Percentiles rank a stretch among this genome's conserved stretches.
These are phyloP conservation scores for Macadamia tetraphylla DNA, from an alignment of 164 flowering plant genomes.

Conservation along the genomic window DNA sequence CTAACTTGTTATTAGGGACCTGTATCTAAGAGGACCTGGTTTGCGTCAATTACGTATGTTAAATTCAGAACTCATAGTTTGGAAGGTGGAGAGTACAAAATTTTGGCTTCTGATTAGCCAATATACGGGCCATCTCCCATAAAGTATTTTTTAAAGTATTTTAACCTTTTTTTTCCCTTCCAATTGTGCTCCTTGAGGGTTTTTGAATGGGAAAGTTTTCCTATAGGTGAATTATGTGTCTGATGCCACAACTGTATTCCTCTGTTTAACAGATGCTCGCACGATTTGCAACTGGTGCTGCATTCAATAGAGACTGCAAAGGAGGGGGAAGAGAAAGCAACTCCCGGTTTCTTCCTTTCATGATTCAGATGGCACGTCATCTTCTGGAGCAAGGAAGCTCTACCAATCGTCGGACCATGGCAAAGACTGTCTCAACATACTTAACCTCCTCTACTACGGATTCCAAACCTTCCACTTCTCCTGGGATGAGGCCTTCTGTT, in stretches of 20 bases:
- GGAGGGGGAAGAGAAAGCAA: slow-evolving; percentile 99
- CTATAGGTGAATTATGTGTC: background rate
- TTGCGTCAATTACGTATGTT: background rate
- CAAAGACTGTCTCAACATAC: slow-evolving; percentile 58
- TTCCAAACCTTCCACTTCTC: slow-evolving; percentile 37
- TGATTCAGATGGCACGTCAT: slow-evolving; percentile 93
- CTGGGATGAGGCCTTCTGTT: slow-evolving; percentile 35
- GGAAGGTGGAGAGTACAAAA: background rate
- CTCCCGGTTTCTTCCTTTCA: slow-evolving; percentile 81
- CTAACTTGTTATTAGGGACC: background rate
- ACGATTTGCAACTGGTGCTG: slow-evolving; percentile 94
- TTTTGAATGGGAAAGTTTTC: background rate
- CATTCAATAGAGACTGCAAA: slow-evolving; percentile 77
- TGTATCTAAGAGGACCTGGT: background rate
- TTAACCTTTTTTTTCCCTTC: too few relatives aligned
- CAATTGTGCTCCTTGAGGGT: background rate
- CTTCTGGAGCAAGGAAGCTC: slow-evolving; percentile 79
- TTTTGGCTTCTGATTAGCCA: too few relatives aligned
- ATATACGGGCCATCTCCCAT: too few relatives aligned
- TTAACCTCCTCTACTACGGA: slow-evolving; percentile 47
- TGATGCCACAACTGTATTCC: background rate
- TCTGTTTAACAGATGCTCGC: slow-evolving; percentile 80
- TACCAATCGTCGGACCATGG: slow-evolving; percentile 50
- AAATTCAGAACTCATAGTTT: background rate
- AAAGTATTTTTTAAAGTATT: too few relatives aligned